Evolutionary conservation across 2,329 filamentous ascomycete genomes (phyloP).

Genomic region (Epichloe gansuensis): DNA sequence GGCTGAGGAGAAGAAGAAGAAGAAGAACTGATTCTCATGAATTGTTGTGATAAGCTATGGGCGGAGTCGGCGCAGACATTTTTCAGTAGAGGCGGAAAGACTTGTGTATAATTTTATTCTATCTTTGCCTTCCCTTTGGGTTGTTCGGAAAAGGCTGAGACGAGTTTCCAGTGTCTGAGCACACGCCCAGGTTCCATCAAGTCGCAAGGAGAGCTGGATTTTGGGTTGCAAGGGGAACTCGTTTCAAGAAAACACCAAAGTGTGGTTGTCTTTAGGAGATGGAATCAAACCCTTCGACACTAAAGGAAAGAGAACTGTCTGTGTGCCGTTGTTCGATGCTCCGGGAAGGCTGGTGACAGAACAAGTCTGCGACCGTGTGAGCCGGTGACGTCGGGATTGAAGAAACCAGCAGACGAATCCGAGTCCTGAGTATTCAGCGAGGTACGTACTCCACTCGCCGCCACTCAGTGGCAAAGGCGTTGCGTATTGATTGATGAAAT

Average conservation of each 20-base stretch:
- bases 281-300: neutral
- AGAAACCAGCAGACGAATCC: neutral
- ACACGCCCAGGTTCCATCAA: neutral
- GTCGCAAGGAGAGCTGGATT: neutral
- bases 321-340: neutral
- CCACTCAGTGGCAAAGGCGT: neutral
- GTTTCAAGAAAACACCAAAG: neutral
- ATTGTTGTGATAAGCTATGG: neutral
- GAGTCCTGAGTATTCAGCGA: neutral
- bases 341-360: neutral
- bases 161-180: neutral
- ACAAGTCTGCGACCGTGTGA: neutral
- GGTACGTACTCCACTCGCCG: neutral
- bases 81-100: neutral
- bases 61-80: neutral
- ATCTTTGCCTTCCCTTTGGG: neutral
- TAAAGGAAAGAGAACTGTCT: neutral
- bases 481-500: neutral
- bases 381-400: neutral
- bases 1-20: neutral
- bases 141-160: neutral
- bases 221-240: neutral
- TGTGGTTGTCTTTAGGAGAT: neutral
- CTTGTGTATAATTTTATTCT: neutral
- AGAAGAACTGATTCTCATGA: neutral